These are phyloP conservation scores for Celoporthe dispersa DNA, from an alignment of 2,329 filamentous ascomycete species.

Conservation along the genomic window DNA sequence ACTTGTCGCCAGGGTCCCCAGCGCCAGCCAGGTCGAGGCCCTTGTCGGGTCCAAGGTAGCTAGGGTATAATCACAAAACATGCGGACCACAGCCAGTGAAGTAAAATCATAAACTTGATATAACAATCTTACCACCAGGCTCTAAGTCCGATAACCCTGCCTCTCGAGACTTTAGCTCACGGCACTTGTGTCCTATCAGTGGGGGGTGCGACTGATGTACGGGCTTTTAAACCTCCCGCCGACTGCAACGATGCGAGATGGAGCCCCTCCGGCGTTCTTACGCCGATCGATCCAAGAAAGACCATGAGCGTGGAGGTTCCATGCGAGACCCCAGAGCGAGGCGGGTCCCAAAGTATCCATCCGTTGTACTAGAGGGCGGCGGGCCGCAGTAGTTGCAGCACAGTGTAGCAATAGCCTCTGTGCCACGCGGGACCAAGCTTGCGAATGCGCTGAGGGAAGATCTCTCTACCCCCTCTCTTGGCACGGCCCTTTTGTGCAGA, in stretches of 20 bases:
- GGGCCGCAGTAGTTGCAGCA: slow-evolving; percentile 9
- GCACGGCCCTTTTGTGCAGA: slow-evolving; percentile 20
- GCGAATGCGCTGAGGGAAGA: not conserved
- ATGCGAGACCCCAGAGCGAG: not conserved
- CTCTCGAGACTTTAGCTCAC: not conserved
- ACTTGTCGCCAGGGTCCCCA: not conserved
- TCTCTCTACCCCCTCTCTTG: slow-evolving; percentile 8
- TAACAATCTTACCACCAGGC: not conserved
- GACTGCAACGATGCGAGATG: slow-evolving; percentile 4
- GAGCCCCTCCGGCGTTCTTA: not conserved
- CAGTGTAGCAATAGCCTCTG: slow-evolving; percentile 9
- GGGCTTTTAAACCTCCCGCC: not conserved
- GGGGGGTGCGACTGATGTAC: not conserved
- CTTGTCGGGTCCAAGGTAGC: not conserved
- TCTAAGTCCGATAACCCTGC: not conserved
- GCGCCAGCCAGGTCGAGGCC: not conserved
- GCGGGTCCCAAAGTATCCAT: not conserved
- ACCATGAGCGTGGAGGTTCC: not conserved
- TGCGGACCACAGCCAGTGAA: not conserved
- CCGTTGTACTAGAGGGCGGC: not conserved
- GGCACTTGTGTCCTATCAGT: not conserved
- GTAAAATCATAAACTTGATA: not conserved
- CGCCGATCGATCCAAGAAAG: not conserved
- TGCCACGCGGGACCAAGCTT: not conserved
- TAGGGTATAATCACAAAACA: not conserved